Base-by-base conservation (phyloP, 495 filamentous ascomycete species). In the Hyphodiscus hymeniophilus region DNA sequence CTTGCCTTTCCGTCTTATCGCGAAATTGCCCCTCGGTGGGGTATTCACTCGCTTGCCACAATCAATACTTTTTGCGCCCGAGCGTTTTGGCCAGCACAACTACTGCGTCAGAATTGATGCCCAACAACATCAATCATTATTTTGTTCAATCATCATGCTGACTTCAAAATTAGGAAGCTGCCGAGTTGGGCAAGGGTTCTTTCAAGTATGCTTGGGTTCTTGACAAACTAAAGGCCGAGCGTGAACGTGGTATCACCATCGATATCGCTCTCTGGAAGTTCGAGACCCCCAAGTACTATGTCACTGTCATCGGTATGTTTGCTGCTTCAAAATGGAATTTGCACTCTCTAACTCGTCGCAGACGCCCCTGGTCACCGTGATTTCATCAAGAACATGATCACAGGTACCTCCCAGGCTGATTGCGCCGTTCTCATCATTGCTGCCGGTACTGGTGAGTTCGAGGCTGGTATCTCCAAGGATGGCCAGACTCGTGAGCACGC, bases 371-470 rank as follows among this genome's bases (percentile, higher is more conserved):
- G 92, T 74, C 92, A 98, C 76, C 92, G 92, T 88, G 92, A 98
- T 69, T 98, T 98, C 79, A 98, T 98, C 87, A 98, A 98, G 82
- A 98, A 98, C 81, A 98, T 98, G 92, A 98, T 97, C 79, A 97
- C 92, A 79, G 92, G 92, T 86, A 98, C 92, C 67, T 98, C 92
- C 73, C 92, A 98, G 84, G 92, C 92, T 64, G 92, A 98, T 69
- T 98, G 92, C 75, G 92, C 94, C 64, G 87, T 98, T 73, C 91
- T 98, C 81, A 97, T 98, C 77, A 98, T 98, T 75, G 92, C 91
- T 62, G 89, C 92, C 64, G 92, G 92, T 76, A 95, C 90, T 86
- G 92, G 92, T 95, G 92, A 98, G 80, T 98, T 98, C 81, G 92
- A 98, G 84, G 92, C 92, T 84, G 92, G 92, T 97, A 98, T 98